Evolutionary conservation across 148 eudicot species (phyloP).

Genomic region (Vaccinium myrtillus): DNA sequence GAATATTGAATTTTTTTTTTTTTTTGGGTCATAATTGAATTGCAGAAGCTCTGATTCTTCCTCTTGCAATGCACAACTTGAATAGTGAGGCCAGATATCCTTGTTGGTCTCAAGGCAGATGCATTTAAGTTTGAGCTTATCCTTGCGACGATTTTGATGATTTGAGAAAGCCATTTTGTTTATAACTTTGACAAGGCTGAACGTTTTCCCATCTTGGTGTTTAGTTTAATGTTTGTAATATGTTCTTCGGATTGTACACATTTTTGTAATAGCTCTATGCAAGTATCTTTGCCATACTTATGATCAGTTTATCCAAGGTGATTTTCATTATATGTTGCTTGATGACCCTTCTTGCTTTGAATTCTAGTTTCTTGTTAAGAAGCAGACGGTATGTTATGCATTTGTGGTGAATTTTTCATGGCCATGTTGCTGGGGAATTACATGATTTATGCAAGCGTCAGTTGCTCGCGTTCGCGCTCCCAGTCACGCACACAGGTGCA

Average conservation of each 20-base stretch:
- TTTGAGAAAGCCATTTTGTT: neutral
- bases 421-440: neutral
- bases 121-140: neutral
- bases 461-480: neutral
- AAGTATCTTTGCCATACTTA: neutral
- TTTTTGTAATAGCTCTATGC: conserved; percentile 5
- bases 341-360: neutral
- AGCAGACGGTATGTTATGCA: neutral
- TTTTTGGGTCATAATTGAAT: neutral
- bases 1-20: no score
- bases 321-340: neutral
- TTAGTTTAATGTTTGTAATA: neutral
- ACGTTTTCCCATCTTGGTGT: neutral
- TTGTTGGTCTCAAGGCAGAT: neutral
- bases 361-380: neutral
- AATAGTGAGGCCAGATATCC: neutral
- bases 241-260: neutral
- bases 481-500: no score
- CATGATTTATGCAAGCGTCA: neutral
- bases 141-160: neutral
- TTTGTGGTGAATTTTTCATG: neutral
- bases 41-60: neutral
- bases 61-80: neutral
- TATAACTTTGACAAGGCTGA: neutral
- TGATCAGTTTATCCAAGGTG: neutral